These are phyloP conservation scores for Serpula lacrymans DNA, from an alignment of 768 basidiomycete species.

Conservation along the genomic window DNA sequence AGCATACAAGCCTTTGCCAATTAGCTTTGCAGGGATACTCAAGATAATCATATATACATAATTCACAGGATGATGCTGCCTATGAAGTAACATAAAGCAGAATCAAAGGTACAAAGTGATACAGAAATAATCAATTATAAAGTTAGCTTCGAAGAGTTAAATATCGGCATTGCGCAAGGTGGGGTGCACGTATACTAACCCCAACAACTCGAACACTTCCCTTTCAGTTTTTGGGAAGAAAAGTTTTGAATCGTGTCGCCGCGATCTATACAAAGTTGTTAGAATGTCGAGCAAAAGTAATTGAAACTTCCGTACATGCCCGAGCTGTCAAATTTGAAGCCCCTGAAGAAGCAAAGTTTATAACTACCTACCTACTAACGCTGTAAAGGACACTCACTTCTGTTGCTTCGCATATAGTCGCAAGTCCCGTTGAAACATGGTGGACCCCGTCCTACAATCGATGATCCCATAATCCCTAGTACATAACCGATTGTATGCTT, in stretches of 20 bases:
- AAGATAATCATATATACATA: neutral
- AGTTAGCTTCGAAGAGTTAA: no score
- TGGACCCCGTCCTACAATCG: slow-evolving; percentile 72
- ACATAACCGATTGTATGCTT: slow-evolving; percentile 9
- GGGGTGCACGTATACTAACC: slow-evolving; percentile 69
- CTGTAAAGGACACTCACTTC: slow-evolving; percentile 39
- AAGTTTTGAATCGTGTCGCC: slow-evolving; percentile 58
- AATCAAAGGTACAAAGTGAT: neutral
- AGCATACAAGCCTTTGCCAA: slow-evolving; percentile 82
- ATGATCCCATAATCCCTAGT: neutral
- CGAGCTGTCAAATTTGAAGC: slow-evolving; percentile 82
- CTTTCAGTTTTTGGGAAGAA: slow-evolving; percentile 62
- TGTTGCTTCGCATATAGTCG: slow-evolving; percentile 66
- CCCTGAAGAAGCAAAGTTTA: slow-evolving; percentile 36
- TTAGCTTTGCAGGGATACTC: slow-evolving; percentile 20
- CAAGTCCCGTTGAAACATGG: slow-evolving; percentile 86
- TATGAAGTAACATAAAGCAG: neutral
- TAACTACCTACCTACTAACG: neutral
- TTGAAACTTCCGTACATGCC: slow-evolving; percentile 55
- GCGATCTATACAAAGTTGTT: slow-evolving; percentile 39
- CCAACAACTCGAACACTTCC: slow-evolving; percentile 70
- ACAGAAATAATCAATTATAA: neutral
- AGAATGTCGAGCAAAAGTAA: slow-evolving; percentile 1
- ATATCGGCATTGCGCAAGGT: slow-evolving; percentile 68
- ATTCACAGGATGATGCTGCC: neutral